phyloP scores from a whole-genome alignment of 83 land plant genomes.

The Picea abies region DNA sequence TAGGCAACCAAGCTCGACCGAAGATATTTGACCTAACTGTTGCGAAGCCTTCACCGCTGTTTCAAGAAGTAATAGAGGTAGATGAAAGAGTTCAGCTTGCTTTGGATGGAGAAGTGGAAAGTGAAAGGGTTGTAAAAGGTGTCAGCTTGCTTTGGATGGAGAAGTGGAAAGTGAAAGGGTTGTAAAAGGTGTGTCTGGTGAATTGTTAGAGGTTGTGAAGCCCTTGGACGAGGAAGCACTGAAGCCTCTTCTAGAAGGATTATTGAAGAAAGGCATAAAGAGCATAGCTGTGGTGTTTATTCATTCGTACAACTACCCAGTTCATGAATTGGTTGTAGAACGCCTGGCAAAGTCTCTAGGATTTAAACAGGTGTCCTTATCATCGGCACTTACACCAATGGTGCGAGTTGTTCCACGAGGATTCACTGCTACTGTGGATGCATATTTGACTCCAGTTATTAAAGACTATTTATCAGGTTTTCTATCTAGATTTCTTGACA shows the following conservation, averaged over 20 bases:
- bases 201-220: slow-evolving; percentile 72
- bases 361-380: slow-evolving; percentile 89
- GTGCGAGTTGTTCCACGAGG: slow-evolving; percentile 98
- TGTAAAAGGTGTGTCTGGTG: slow-evolving; percentile 88
- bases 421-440: slow-evolving; percentile 93
- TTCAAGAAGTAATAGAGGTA: slow-evolving; percentile 91
- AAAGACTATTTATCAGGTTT: slow-evolving; percentile 90
- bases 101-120: slow-evolving; percentile 17
- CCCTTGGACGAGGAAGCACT: slow-evolving; percentile 68
- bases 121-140: slow-evolving; percentile 47
- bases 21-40: slow-evolving; percentile 93
- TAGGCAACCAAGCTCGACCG: slow-evolving; percentile 97
- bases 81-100: slow-evolving; percentile 89
- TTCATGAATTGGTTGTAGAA: slow-evolving; percentile 76
- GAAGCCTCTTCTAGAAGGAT: slow-evolving; percentile 56
- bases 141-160: slow-evolving; percentile 70
- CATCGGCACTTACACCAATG: slow-evolving; percentile 94
- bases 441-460: slow-evolving; percentile 97
- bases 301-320: slow-evolving; percentile 91
- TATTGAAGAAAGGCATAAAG: slow-evolving; percentile 69
- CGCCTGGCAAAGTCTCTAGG: slow-evolving; percentile 77
- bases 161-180: slow-evolving; percentile 17
- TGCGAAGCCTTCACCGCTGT: slow-evolving; percentile 78
- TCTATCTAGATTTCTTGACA: slow-evolving; percentile 88
- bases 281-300: slow-evolving; percentile 90